Evolutionary conservation across 108 stramenopile genomes (phyloP).

Genomic region (Skeletonema tropicum): DNA sequence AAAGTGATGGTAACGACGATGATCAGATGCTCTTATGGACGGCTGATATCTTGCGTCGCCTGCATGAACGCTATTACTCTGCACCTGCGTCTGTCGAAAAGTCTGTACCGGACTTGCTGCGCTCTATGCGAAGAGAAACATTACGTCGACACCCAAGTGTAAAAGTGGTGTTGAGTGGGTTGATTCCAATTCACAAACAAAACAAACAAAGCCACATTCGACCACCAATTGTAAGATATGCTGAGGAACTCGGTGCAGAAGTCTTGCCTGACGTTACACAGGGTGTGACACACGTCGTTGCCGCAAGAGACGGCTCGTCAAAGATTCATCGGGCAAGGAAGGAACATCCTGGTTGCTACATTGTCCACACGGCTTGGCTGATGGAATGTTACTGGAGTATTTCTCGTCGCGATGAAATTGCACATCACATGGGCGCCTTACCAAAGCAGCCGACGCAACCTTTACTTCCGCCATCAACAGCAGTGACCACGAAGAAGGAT

Average conservation of each 20-base stretch:
- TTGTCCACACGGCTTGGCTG: slow-evolving; percentile 78
- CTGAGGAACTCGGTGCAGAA: slow-evolving; percentile 75
- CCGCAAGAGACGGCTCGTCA: slow-evolving; percentile 81
- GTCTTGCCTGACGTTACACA: slow-evolving; percentile 54
- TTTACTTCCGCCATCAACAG: background rate
- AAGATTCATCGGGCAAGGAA: slow-evolving; percentile 68
- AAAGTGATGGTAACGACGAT: slow-evolving; percentile 37
- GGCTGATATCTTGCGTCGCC: slow-evolving; percentile 59
- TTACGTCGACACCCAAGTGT: slow-evolving; percentile 34
- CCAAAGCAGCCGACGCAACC: slow-evolving; percentile 12
- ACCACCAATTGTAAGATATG: slow-evolving; percentile 75
- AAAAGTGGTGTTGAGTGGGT: slow-evolving; percentile 73
- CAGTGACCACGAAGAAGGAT: slow-evolving; percentile 2
- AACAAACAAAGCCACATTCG: slow-evolving; percentile 41
- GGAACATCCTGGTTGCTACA: slow-evolving; percentile 62
- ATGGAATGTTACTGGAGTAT: slow-evolving; percentile 88
- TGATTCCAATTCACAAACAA: slow-evolving; percentile 76
- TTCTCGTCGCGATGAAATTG: slow-evolving; percentile 47
- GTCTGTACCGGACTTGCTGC: slow-evolving; percentile 68
- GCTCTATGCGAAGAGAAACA: slow-evolving; percentile 61
- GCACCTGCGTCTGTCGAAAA: slow-evolving; percentile 34
- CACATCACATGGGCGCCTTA: slow-evolving; percentile 46
- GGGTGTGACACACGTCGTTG: slow-evolving; percentile 73
- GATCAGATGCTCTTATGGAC: slow-evolving; percentile 79
- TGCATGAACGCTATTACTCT: slow-evolving; percentile 71